Percentiles rank a stretch among this genome's conserved stretches.
phyloP scores from a whole-genome alignment of 345 rosid species.

The Barbarea vulgaris region DNA sequence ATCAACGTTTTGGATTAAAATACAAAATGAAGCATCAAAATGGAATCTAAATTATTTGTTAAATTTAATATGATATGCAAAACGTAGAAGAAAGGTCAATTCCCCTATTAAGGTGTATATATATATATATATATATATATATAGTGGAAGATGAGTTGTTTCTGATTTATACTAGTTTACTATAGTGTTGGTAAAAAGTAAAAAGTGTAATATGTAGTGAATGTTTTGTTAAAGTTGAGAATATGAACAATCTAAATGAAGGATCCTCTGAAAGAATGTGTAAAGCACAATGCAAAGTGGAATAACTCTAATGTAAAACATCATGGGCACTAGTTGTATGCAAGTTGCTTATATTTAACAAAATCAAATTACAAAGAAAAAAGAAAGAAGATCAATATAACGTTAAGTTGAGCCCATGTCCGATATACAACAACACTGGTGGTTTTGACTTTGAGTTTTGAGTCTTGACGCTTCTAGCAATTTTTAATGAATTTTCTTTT shows the following conservation, averaged over 20 bases:
- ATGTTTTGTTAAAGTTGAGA: neutral
- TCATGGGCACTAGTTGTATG: conserved; percentile 5
- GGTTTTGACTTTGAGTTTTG: neutral
- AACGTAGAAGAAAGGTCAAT: neutral
- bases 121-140: neutral
- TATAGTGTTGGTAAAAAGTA: neutral
- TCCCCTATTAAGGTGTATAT: neutral
- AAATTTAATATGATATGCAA: neutral
- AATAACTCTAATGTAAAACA: neutral
- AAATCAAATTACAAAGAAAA: neutral
- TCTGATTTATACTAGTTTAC: neutral
- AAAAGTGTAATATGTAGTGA: neutral
- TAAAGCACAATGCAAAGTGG: conserved; percentile 5
- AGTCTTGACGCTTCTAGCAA: neutral
- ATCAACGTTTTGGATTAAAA: neutral
- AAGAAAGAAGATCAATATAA: neutral
- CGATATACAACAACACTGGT: neutral
- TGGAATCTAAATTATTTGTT: neutral
- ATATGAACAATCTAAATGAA: neutral
- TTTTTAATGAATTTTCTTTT: neutral
- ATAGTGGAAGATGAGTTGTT: conserved; percentile 1
- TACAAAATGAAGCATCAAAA: neutral
- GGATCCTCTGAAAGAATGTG: neutral
- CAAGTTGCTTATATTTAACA: conserved; percentile 26
- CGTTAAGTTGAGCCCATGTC: conserved; percentile 22